Evolutionary conservation across 129 eudicot genomes (phyloP), one percentile per base, ranked within the genome.

Genomic region (Flaveria trinervia): DNA sequence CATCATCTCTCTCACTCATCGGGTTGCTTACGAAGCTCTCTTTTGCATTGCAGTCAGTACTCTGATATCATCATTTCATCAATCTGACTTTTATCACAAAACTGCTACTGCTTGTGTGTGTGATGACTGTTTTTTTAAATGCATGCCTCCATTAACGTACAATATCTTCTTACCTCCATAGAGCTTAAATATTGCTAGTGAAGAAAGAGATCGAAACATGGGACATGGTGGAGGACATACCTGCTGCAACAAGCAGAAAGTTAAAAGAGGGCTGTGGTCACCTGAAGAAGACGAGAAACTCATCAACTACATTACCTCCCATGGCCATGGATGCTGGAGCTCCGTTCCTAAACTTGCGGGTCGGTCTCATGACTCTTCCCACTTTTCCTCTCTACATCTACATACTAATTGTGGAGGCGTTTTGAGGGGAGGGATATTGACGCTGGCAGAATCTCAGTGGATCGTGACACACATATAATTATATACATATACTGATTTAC

Each of bases 281-380:
- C 97, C 97, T 12, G 95, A 92, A 44, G 97, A 92, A 84, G 97
- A 92, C 65, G 91, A 89, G 83, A 92, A 92, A 57, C 97, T 92
- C 81, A 82, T 87, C 70, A 83, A 68, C 84, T 87, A 89, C 85
- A 92, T 89, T 69, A 68, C 93, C 49, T 79, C 84, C 25, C 86
- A 86, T 74, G 96, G 96, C 77, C 97, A 92, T 89, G 96, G 93
- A 48, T 88, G 88, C 69, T 92, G 97, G 97, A 92, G 96, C 83
- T 83, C 91, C n/a, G 97, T 92, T 49, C 97, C 97, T 17, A 88
- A 75, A 61, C 92, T 84, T 79, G 96, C 97, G 18, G 97, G 97
- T 89, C 65, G 16, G 4, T 60, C 45, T 25, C 67, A 13, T n/a
- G n/a, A n/a, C 65, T 71, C 80, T 50, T 52, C 18, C 65, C 64